Evolutionary conservation across 1,284 basidiomycete species (phyloP).

Genomic region (Fomitopsis pinicola): DNA sequence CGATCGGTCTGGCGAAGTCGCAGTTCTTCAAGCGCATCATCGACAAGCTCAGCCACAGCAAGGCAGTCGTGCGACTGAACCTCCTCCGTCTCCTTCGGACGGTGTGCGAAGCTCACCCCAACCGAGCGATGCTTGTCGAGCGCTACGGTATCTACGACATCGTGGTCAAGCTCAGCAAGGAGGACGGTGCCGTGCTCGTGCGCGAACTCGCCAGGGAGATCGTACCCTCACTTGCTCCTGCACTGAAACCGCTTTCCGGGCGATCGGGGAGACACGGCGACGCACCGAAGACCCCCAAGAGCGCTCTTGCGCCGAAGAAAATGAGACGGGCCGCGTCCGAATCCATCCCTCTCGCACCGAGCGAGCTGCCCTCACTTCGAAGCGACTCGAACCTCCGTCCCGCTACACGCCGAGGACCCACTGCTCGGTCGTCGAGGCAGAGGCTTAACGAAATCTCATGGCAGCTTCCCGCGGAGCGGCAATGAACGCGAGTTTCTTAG

Average conservation of each 20-base stretch:
- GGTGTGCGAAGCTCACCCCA: constrained; percentile 86
- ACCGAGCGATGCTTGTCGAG: constrained; percentile 77
- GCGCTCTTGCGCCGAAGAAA: constrained; percentile 57
- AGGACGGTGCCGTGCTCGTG: constrained; percentile 88
- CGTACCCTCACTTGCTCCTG: constrained; percentile 67
- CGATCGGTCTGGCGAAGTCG: constrained; percentile 75
- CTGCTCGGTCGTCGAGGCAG: constrained; percentile 1
- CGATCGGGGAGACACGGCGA: constrained; percentile 33
- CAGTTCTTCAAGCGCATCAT: constrained; percentile 85
- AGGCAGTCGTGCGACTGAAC: constrained; percentile 88
- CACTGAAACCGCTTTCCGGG: constrained; percentile 45
- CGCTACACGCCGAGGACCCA: not conserved
- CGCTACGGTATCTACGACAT: constrained; percentile 75
- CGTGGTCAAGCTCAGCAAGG: constrained; percentile 73
- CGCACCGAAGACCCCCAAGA: constrained; percentile 33
- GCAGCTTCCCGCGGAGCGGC: constrained; percentile 1
- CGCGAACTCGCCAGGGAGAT: constrained; percentile 84
- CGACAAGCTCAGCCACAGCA: constrained; percentile 77
- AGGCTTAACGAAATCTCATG: constrained; percentile 8
- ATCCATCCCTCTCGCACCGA: constrained; percentile 34
- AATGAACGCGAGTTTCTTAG: not conserved
- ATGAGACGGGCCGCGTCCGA: constrained; percentile 68
- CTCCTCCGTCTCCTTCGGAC: constrained; percentile 82
- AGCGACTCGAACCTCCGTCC: constrained; percentile 1
- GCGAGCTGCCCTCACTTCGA: not conserved